A percentile compares a stretch with the other conserved stretches of the same genome.
These are phyloP conservation scores for Trichoderma citrinoviride DNA, from an alignment of 2,329 filamentous ascomycete genomes.

Conservation along the genomic window DNA sequence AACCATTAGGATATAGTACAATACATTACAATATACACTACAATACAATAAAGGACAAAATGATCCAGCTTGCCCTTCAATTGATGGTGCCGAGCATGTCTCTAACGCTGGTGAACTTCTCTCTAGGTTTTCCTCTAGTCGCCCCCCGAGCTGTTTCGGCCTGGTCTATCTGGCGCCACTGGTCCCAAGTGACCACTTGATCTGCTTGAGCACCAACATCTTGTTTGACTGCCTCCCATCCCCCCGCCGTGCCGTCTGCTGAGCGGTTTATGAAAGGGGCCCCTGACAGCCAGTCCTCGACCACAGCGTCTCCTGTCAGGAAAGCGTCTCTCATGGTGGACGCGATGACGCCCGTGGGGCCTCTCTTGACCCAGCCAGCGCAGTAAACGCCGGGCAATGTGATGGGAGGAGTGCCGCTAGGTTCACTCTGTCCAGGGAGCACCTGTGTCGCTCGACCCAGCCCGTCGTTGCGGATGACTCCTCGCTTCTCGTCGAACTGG, in stretches of 20 bases:
- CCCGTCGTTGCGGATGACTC: conserved; percentile 80
- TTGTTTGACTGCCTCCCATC: conserved; percentile 73
- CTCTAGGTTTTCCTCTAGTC: conserved; percentile 70
- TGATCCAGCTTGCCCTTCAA: conserved; percentile 29
- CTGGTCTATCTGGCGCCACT: conserved; percentile 82
- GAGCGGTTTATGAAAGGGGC: conserved; percentile 39
- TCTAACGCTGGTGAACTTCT: conserved; percentile 59
- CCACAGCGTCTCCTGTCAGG: conserved; percentile 78
- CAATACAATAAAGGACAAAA: conserved; percentile 26
- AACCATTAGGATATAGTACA: conserved; percentile 29
- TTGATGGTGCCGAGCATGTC: conserved; percentile 57
- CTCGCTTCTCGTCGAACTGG: conserved; percentile 70
- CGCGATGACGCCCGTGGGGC: conserved; percentile 92
- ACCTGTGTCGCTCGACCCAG: conserved; percentile 49
- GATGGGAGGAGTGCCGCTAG: conserved; percentile 35
- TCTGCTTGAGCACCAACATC: conserved; percentile 56
- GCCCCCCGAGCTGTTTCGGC: conserved; percentile 68
- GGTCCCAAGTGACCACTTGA: conserved; percentile 71
- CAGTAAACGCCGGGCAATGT: conserved; percentile 75
- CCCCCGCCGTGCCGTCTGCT: conserved; percentile 35
- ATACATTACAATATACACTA: conserved; percentile 1
- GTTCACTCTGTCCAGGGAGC: conserved; percentile 24
- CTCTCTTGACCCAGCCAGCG: conserved; percentile 93
- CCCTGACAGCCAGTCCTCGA: conserved; percentile 65
- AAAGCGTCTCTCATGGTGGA: conserved; percentile 96